These are phyloP conservation scores for Colletotrichum sp. DNA, from an alignment of 2,329 filamentous ascomycete genomes.

Conservation along the genomic window DNA sequence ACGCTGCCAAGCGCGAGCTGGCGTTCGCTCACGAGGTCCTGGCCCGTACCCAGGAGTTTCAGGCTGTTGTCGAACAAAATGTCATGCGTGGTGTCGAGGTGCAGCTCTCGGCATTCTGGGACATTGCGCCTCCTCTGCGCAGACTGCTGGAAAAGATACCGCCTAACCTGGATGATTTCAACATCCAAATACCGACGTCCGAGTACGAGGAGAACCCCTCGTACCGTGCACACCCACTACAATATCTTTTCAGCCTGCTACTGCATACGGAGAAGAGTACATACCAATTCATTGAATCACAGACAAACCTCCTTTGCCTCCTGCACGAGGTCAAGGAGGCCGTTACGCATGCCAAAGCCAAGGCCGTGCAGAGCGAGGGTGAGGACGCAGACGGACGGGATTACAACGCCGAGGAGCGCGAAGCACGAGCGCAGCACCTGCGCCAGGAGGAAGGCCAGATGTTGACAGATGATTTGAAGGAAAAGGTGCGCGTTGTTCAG, in stretches of 20 bases:
- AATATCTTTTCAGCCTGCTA: constrained; percentile 88
- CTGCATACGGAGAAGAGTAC: constrained; percentile 90
- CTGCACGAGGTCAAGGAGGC: constrained; percentile 89
- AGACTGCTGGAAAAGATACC: constrained; percentile 84
- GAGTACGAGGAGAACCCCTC: constrained; percentile 88
- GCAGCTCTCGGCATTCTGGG: constrained; percentile 95
- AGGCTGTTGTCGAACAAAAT: constrained; percentile 80
- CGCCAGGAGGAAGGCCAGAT: constrained; percentile 70
- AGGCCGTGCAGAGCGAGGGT: constrained; percentile 71
- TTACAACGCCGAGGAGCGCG: constrained; percentile 36
- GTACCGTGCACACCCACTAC: constrained; percentile 81
- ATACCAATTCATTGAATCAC: constrained; percentile 95
- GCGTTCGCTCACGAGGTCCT: constrained; percentile 75
- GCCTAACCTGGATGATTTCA: constrained; percentile 60
- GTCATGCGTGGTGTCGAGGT: constrained; percentile 88
- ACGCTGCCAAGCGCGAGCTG: constrained; percentile 74
- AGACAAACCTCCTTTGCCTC: constrained; percentile 88
- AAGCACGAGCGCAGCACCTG: constrained; percentile 57
- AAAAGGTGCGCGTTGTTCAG: constrained; percentile 90
- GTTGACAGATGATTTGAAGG: constrained; percentile 87
- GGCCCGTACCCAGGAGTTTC: constrained; percentile 77
- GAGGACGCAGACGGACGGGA: constrained; percentile 40
- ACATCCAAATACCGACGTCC: constrained; percentile 76
- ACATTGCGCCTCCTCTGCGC: constrained; percentile 86
- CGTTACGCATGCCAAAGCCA: constrained; percentile 72